Conservation (phyloP, 2,329 filamentous ascomycete species). For the Ophiocordyceps camponoti-saundersi region DNA sequence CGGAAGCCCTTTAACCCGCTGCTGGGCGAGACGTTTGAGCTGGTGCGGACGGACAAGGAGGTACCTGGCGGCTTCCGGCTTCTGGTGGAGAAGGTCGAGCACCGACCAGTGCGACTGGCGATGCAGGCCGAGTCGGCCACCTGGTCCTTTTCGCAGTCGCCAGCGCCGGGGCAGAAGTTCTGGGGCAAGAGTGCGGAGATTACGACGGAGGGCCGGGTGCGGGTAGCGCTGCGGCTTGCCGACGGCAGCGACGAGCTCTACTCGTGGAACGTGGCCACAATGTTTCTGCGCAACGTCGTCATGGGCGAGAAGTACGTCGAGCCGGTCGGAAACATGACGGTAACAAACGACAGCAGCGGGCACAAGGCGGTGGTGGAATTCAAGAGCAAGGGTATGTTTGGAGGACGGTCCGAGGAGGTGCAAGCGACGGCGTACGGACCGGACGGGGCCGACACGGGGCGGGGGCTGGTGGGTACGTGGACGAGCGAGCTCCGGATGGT, state of each 20-base stretch:
- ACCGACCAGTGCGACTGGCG: conserved; percentile 81
- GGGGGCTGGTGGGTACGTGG: conserved; percentile 70
- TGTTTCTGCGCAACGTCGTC: conserved; percentile 88
- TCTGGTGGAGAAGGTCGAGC: conserved; percentile 87
- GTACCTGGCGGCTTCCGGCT: conserved; percentile 63
- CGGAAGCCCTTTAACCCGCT: conserved; percentile 97
- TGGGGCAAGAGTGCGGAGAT: conserved; percentile 96
- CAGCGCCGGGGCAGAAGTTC: conserved; percentile 87
- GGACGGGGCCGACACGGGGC: conserved; percentile 46
- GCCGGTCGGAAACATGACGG: conserved; percentile 76
- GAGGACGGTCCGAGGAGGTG: conserved; percentile 82
- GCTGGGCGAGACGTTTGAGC: conserved; percentile 87
- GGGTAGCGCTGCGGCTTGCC: conserved; percentile 50
- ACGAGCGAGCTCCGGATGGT: conserved; percentile 54
- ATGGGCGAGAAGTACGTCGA: conserved; percentile 98
- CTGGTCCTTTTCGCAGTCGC: conserved; percentile 80
- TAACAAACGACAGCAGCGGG: conserved; percentile 70
- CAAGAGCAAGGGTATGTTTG: conserved; percentile 93
- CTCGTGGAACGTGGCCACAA: conserved; percentile 76
- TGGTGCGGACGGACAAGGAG: conserved; percentile 69
- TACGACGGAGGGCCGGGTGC: conserved; percentile 75
- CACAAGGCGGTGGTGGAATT: conserved; percentile 79
- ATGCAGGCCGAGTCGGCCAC: conserved; percentile 76
- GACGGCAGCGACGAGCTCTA: conserved; percentile 65
- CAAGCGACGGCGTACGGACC: conserved; percentile 54